Evolutionary conservation across 352 stramenopile species (phyloP), one percentile per base, ranked within the genome.

Genomic region (Pythium rishiriense): DNA sequence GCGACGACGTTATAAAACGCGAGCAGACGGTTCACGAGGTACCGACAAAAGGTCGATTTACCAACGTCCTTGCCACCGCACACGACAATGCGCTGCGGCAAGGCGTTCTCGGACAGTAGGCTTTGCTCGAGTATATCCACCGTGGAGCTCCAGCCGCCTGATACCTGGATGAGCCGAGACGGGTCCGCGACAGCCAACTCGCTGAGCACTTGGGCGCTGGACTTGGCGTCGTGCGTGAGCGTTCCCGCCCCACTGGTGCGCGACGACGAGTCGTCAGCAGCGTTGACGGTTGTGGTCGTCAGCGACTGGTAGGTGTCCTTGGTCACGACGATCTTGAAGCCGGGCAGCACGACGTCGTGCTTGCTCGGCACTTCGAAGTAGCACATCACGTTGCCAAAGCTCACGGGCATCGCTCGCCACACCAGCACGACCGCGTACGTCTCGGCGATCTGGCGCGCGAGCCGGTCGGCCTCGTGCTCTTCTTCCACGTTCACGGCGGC

Each of bases 21-120:
- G 7, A 99, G 79, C 54, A 98, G 62, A 12, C 85, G 83, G 81
- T 99, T 98, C 10, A 97, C 81, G 24, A 97, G 62, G 71, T 97
- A 98, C 50, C 96, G 86, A 64, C 96, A 97, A 72, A 97, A 97
- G 12, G 91, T 98, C 21, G 90, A 98, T 73, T 99, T 99, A 19
- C 97, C 97, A 19, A 98, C 93, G 31, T 95, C 93, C 65, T 98
- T 98, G 24, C 89, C 93, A 29, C 96, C 96, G 72, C 91, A 98
- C 15, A 98, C 87, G 15, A 98, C 70, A 21, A 98, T 89, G 31
- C 83, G 80, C 37, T 87, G 43, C 4, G 56, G 78, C 22, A 53
- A 52, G 0, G 43, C 62, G 6, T 25, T 53, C 3, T 63, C 47
- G 0, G 28, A 26, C 17, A 82, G 21, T 15, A 88, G 45, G 33